Evolutionary conservation across 495 filamentous ascomycete species (phyloP).

Genomic region (Tuber magnatum): DNA sequence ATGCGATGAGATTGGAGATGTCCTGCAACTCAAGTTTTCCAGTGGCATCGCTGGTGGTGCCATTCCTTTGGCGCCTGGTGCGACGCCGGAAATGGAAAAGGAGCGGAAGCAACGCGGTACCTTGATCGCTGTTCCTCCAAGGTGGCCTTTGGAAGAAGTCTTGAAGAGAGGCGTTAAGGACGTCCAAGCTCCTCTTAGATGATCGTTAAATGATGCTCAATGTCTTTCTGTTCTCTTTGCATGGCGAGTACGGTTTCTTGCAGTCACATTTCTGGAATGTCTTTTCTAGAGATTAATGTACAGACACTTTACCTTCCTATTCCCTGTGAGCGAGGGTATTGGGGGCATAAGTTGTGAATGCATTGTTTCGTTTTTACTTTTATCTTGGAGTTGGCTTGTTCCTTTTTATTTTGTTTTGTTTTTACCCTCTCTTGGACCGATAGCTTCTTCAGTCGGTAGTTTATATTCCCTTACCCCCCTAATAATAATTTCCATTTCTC

Average conservation of each 20-base stretch:
- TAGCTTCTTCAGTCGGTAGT: constrained; percentile 29
- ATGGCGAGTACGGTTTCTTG: neutral
- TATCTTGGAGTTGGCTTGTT: constrained; percentile 20
- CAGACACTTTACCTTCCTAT: constrained; percentile 6
- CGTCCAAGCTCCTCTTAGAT: constrained; percentile 63
- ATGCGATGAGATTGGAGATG: constrained; percentile 86
- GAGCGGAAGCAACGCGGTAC: constrained; percentile 58
- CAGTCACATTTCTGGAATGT: constrained; percentile 16
- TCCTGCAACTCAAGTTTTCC: constrained; percentile 91
- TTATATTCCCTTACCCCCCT: constrained; percentile 20
- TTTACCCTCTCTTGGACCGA: constrained; percentile 10
- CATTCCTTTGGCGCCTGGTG: constrained; percentile 61
- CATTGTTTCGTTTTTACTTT: constrained; percentile 11
- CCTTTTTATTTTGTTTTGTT: constrained; percentile 9
- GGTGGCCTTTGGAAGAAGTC: constrained; percentile 77
- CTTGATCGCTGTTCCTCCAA: constrained; percentile 55
- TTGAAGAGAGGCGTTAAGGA: constrained; percentile 71
- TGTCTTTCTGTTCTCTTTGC: constrained; percentile 3
- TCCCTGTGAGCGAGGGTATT: neutral
- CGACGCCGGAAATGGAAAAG: constrained; percentile 62
- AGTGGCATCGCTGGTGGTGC: constrained; percentile 86
- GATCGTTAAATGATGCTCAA: constrained; percentile 28
- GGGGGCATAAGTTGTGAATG: constrained; percentile 14
- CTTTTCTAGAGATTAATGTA: constrained; percentile 25
- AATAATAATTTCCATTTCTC: constrained; percentile 16